Conservation (phyloP, 305 asterid species). For the Solanum chacoense region DNA sequence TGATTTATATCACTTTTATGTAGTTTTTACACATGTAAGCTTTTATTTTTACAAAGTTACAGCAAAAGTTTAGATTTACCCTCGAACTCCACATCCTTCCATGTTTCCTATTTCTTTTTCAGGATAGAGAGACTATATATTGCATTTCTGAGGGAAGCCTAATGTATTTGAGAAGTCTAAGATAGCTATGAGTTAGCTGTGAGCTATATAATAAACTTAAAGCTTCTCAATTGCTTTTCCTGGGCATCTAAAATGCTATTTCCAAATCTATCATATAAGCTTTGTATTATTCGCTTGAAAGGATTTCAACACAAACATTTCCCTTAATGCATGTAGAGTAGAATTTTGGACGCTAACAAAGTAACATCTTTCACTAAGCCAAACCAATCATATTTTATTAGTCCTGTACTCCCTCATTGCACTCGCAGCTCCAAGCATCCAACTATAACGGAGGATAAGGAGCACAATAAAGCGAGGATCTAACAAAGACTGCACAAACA, state of each 20-base stretch:
- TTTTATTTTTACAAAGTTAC: background rate
- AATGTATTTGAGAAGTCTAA: background rate
- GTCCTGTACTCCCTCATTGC: background rate
- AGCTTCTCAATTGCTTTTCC: background rate
- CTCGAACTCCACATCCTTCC: background rate
- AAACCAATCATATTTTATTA: background rate
- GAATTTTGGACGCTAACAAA: background rate
- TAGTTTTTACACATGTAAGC: background rate
- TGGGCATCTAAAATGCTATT: background rate
- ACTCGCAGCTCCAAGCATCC: background rate
- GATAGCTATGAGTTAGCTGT: background rate
- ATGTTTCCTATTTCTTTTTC: background rate
- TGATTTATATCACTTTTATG: background rate
- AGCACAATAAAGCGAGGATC: background rate
- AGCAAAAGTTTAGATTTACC: background rate
- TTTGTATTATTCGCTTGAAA: background rate
- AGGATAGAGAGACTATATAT: background rate
- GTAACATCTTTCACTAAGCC: background rate
- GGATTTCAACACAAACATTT: background rate
- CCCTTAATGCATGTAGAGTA: background rate
- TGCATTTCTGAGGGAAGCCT: background rate
- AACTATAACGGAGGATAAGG: background rate
- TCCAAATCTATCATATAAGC: background rate
- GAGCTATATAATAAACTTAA: background rate
- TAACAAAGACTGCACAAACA: background rate